A percentile compares a stretch with the other conserved stretches of the same genome.
phyloP scores from a whole-genome alignment of 1,139 yeast species.

The Geotrichum reessii region DNA sequence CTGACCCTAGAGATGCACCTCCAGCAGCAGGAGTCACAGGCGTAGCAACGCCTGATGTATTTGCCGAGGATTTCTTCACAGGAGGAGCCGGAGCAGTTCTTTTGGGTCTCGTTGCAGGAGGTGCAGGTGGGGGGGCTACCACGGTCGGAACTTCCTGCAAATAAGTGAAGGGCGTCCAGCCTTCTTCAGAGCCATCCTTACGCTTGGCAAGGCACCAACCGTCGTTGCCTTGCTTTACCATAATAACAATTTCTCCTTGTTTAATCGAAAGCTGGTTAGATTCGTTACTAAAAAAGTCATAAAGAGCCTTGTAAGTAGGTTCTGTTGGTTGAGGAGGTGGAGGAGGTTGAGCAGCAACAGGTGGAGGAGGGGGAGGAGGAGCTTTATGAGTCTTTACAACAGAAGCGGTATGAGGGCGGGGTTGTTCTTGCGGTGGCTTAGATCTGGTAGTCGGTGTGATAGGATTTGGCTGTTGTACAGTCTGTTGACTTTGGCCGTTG shows the following conservation, averaged over 20 bases:
- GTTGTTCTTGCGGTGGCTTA: constrained; percentile 13
- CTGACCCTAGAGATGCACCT: constrained; percentile 47
- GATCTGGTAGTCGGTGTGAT: constrained; percentile 23
- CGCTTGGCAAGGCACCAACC: constrained; percentile 92
- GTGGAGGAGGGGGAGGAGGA: constrained; percentile 16
- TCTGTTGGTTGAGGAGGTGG: constrained; percentile 20
- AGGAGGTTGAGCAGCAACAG: constrained; percentile 4
- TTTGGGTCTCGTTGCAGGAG: constrained; percentile 3
- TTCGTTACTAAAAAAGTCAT: constrained; percentile 84
- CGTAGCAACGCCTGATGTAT: constrained; percentile 28
- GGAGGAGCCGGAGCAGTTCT: constrained; percentile 12
- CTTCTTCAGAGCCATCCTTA: constrained; percentile 70
- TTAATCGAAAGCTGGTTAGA: constrained; percentile 71
- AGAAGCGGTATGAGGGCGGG: constrained; percentile 13
- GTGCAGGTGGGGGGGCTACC: constrained; percentile 2
- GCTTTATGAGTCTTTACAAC: neutral
- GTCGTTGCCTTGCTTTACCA: constrained; percentile 60
- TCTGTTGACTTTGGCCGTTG: neutral
- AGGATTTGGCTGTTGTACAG: constrained; percentile 9
- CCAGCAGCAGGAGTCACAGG: constrained; percentile 4
- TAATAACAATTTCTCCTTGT: constrained; percentile 68
- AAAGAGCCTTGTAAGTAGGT: constrained; percentile 81
- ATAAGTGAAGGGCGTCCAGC: constrained; percentile 97
- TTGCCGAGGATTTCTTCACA: constrained; percentile 14
- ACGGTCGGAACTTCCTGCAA: constrained; percentile 40